Evolutionary conservation across 495 filamentous ascomycete genomes (phyloP).

Genomic region (Penicillium dipodomyicola): DNA sequence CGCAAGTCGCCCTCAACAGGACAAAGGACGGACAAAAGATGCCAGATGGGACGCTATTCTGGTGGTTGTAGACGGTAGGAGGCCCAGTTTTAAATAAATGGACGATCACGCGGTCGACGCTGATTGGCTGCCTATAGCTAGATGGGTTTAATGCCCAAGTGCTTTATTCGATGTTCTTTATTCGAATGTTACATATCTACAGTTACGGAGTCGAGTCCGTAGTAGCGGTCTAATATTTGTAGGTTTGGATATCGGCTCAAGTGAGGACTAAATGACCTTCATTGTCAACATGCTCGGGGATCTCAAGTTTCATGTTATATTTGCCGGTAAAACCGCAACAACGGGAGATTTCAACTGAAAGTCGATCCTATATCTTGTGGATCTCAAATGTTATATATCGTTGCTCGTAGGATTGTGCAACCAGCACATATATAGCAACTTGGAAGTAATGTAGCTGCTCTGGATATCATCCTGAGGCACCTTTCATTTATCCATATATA

Average conservation of each 20-base stretch:
- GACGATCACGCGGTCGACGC: not conserved
- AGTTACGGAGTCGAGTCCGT: not conserved
- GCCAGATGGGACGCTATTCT: not conserved
- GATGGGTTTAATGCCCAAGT: not conserved
- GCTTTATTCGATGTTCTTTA: not conserved
- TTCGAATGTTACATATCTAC: not conserved
- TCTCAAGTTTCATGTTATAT: not conserved
- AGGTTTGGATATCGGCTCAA: not conserved
- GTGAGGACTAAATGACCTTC: not conserved
- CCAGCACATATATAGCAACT: too few relatives aligned
- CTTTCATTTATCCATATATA: too few relatives aligned
- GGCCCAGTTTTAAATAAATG: slow-evolving; percentile 3
- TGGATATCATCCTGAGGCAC: too few relatives aligned
- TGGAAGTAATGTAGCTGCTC: too few relatives aligned
- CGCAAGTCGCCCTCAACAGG: not conserved
- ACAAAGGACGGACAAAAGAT: not conserved
- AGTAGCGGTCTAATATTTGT: not conserved
- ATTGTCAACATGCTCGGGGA: not conserved
- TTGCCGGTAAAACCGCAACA: not conserved
- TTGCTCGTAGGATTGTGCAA: too few relatives aligned
- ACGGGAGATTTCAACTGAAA: not conserved
- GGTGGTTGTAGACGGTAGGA: not conserved
- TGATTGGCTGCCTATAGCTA: not conserved
- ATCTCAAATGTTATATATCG: too few relatives aligned
- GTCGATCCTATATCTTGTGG: too few relatives aligned